Percentiles rank a stretch among this genome's conserved stretches.
Evolutionary conservation across 768 basidiomycete species (phyloP).

Genomic region (Phallus indusiatus): DNA sequence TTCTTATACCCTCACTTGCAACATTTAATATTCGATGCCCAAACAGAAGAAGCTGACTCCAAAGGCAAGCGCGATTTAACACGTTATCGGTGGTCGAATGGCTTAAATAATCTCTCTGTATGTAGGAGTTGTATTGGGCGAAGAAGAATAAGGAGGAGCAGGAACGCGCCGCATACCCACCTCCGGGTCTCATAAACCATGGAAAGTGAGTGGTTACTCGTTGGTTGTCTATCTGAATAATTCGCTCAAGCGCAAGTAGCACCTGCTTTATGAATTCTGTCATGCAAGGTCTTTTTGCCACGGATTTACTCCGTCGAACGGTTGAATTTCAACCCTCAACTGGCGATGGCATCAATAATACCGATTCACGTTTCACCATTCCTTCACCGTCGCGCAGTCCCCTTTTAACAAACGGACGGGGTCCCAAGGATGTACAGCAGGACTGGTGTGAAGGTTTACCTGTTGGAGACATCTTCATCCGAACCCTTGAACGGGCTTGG

Average conservation of each 20-base stretch:
- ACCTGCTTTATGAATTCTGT: constrained; percentile 98
- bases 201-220: constrained; percentile 36
- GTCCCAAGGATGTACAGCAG: constrained; percentile 36
- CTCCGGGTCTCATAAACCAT: constrained; percentile 71
- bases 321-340: constrained; percentile 42
- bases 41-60: constrained; percentile 8
- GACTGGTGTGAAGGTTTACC: constrained; percentile 54
- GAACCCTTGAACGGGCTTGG: constrained; percentile 56
- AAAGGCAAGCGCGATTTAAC: not conserved
- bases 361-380: constrained; percentile 26
- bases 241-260: constrained; percentile 6
- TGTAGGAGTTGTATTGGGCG: constrained; percentile 49
- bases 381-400: constrained; percentile 41
- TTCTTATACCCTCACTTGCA: too few species aligned
- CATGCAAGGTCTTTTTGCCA: constrained; percentile 77
- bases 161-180: constrained; percentile 50
- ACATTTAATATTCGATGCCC: not conserved
- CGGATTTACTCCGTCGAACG: constrained; percentile 47
- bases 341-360: constrained; percentile 24
- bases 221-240: not conserved
- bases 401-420: constrained; percentile 58
- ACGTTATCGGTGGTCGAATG: not conserved
- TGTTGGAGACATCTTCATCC: constrained; percentile 59
- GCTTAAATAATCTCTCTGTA: not conserved
- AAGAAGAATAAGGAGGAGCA: constrained; percentile 52